Conservation (phyloP, 257 asterid genomes). For the Penstemon davidsonii region DNA sequence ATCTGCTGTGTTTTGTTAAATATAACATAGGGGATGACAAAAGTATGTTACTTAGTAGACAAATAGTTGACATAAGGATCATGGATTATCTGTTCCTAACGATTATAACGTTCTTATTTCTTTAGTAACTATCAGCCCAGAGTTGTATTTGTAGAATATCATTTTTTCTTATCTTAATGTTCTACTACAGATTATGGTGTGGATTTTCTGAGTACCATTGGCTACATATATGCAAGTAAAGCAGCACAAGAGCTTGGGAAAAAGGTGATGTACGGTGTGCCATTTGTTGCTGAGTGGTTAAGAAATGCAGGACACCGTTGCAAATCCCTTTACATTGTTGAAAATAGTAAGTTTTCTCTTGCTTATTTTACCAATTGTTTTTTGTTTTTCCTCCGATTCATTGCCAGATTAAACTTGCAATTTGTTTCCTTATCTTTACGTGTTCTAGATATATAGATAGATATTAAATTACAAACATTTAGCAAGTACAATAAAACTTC, state of each 20-base stretch:
- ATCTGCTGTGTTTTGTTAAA: too few species aligned
- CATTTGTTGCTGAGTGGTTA: conserved; percentile 98
- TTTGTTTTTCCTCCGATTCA: too few species aligned
- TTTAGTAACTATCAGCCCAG: conserved; percentile 5
- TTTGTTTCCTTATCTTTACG: conserved; percentile 75
- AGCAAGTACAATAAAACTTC: too few species aligned
- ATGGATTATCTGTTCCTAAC: too few species aligned
- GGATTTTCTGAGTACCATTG: conserved; percentile 96
- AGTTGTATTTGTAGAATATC: conserved; percentile 16
- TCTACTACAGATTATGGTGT: conserved; percentile 86
- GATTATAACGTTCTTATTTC: not conserved
- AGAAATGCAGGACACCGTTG: conserved; percentile 93
- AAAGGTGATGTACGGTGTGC: conserved; percentile 92
- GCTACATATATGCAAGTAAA: conserved; percentile 91
- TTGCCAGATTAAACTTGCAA: too few species aligned
- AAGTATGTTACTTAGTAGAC: too few species aligned
- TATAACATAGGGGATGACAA: too few species aligned
- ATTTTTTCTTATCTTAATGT: conserved; percentile 30
- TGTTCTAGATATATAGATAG: not conserved
- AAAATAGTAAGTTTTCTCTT: conserved; percentile 25
- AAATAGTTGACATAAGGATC: too few species aligned
- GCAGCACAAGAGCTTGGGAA: conserved; percentile 97
- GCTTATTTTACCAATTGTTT: not conserved
- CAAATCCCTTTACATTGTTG: conserved; percentile 98
- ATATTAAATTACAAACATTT: too few species aligned